Evolutionary conservation across 768 basidiomycete species (phyloP).

Genomic region (Ramaria rubella): DNA sequence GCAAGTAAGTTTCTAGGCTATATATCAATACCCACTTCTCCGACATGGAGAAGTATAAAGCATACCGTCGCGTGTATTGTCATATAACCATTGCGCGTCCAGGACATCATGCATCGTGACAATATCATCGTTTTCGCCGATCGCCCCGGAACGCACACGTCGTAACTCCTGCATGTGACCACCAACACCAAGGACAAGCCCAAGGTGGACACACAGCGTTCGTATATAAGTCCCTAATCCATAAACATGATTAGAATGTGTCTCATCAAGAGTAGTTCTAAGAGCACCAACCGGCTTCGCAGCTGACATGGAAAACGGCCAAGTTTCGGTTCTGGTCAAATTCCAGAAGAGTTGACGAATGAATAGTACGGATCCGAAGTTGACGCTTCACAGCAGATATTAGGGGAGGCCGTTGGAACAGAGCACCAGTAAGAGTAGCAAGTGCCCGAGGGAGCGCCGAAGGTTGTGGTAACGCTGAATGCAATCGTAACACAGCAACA

Average conservation of each 20-base stretch:
- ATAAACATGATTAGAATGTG: no score
- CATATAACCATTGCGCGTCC: slow-evolving; percentile 98
- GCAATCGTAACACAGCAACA: slow-evolving; percentile 91
- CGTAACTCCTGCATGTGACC: slow-evolving; percentile 99
- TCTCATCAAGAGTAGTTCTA: neutral
- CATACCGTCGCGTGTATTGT: slow-evolving; percentile 92
- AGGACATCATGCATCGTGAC: slow-evolving; percentile 99
- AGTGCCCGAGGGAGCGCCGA: slow-evolving; percentile 86
- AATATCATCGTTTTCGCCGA: slow-evolving; percentile 96
- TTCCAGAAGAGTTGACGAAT: slow-evolving; percentile 92
- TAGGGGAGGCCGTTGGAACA: slow-evolving; percentile 97
- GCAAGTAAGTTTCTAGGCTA: slow-evolving; percentile 85
- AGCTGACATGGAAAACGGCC: slow-evolving; percentile 97
- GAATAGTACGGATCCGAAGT: slow-evolving; percentile 93
- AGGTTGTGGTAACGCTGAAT: slow-evolving; percentile 73
- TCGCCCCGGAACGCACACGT: slow-evolving; percentile 88
- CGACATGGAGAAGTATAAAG: slow-evolving; percentile 18
- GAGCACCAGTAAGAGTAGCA: slow-evolving; percentile 93
- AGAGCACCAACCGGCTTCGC: slow-evolving; percentile 68
- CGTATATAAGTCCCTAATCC: slow-evolving; percentile 76
- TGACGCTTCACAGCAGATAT: slow-evolving; percentile 99
- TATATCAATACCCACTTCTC: slow-evolving; percentile 11
- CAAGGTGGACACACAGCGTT: slow-evolving; percentile 95
- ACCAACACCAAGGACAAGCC: slow-evolving; percentile 89
- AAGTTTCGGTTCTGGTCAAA: slow-evolving; percentile 97